A percentile compares a stretch with the other conserved stretches of the same genome.
Conservation (phyloP, 345 rosid species). For the Salix exigua region DNA sequence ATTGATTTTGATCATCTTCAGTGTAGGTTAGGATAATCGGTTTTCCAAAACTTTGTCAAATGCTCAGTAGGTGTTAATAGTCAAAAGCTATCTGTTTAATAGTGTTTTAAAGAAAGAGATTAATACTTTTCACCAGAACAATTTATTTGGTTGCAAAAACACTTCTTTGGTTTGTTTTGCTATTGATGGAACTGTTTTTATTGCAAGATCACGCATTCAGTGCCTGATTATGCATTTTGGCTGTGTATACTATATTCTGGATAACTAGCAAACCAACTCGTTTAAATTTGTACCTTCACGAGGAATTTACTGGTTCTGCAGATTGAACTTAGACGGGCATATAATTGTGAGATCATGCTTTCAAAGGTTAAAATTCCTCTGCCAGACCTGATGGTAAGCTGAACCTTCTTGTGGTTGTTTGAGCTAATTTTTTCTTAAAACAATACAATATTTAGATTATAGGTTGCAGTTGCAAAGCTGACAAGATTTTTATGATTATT, state of each 20-base stretch:
- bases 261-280: not conserved
- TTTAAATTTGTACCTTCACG: constrained; percentile 18
- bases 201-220: constrained; percentile 1
- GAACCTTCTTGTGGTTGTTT: constrained; percentile 10
- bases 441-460: not conserved
- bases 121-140: not conserved
- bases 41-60: not conserved
- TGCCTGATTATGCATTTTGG: not conserved
- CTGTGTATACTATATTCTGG: not conserved
- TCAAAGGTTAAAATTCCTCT: constrained; percentile 76
- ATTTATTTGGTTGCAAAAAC: not conserved
- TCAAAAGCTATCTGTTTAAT: not conserved
- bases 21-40: not conserved
- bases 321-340: constrained; percentile 80
- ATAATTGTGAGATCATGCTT: constrained; percentile 87
- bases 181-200: not conserved
- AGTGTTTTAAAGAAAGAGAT: not conserved
- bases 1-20: not conserved
- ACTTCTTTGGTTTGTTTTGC: not conserved
- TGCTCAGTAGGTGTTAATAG: not conserved
- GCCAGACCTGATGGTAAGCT: constrained; percentile 68
- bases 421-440: constrained; percentile 7
- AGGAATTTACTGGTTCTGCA: constrained; percentile 40
- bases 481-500: not conserved
- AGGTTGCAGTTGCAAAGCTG: not conserved